Conservation (phyloP, 345 rosid species). For the Linum lewisii region DNA sequence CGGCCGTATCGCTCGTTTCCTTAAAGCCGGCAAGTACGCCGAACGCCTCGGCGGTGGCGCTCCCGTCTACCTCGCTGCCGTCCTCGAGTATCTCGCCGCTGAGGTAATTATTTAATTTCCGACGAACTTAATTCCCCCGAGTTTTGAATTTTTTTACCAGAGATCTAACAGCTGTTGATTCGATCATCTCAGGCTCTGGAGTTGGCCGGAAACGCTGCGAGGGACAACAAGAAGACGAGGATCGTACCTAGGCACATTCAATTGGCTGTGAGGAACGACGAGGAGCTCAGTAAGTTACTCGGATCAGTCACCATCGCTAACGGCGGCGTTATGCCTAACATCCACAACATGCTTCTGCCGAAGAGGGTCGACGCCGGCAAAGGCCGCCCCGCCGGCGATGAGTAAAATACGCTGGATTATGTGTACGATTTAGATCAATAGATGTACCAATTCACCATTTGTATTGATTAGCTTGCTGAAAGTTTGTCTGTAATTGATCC, state of each 20-base stretch:
- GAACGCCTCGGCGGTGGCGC: constrained; percentile 21
- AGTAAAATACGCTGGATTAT: no score
- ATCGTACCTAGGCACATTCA: constrained; percentile 30
- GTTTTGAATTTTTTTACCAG: neutral
- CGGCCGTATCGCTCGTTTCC: constrained; percentile 22
- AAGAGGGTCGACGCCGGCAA: constrained; percentile 1
- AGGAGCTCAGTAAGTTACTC: constrained; percentile 22
- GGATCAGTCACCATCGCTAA: constrained; percentile 20
- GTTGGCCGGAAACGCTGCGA: constrained; percentile 35
- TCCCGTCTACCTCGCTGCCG: constrained; percentile 13
- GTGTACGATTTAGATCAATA: no score
- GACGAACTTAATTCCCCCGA: no score
- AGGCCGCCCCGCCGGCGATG: neutral
- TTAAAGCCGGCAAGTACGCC: constrained; percentile 25
- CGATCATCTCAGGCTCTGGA: constrained; percentile 21
- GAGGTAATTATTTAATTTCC: no score
- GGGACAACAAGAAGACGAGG: constrained; percentile 31
- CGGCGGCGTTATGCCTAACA: constrained; percentile 26
- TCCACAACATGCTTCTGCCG: constrained; percentile 16
- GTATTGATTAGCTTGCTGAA: no score
- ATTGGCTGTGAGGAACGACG: no score
- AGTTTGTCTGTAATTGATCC: no score
- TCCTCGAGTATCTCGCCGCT: no score
- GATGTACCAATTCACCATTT: no score
- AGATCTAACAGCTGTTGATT: neutral